Conservation (phyloP, 2,329 filamentous ascomycete genomes). For the Purpureocillium lavendulum region DNA sequence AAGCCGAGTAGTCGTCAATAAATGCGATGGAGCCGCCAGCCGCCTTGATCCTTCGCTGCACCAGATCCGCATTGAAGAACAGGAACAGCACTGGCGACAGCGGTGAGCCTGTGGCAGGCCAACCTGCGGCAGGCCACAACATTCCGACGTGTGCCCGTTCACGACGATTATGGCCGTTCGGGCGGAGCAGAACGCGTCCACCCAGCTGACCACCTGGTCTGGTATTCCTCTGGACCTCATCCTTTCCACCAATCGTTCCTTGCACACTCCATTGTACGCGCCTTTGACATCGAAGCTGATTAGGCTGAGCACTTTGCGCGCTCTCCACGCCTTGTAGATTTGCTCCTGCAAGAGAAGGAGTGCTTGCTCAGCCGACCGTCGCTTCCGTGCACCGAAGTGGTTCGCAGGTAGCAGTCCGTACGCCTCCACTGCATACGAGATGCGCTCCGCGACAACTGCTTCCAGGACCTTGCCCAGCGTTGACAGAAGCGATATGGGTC, state of each 20-base stretch:
- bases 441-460: conserved; percentile 5
- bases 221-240: conserved; percentile 13
- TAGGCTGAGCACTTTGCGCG: conserved; percentile 19
- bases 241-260: conserved; percentile 16
- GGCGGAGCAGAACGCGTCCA: conserved; percentile 1
- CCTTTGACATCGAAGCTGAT: conserved; percentile 31
- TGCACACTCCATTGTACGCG: conserved; percentile 29
- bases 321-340: conserved; percentile 1
- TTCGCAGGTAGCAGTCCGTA: conserved; percentile 7
- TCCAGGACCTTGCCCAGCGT: too few relatives aligned
- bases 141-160: too few relatives aligned
- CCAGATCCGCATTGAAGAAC: background rate
- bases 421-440: conserved; percentile 4
- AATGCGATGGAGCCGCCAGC: too few relatives aligned
- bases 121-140: too few relatives aligned
- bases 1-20: too few relatives aligned
- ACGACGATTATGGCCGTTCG: too few relatives aligned
- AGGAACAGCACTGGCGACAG: background rate
- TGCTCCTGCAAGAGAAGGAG: conserved; percentile 4
- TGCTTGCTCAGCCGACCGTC: conserved; percentile 9
- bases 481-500: too few relatives aligned
- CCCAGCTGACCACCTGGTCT: conserved; percentile 7
- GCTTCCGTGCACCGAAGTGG: conserved; percentile 7
- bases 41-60: background rate
- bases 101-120: too few relatives aligned